A percentile compares a stretch with the other conserved stretches of the same genome.
phyloP scores from a whole-genome alignment of 176 grass and related monocot genomes.

The Lolium multiflorum region DNA sequence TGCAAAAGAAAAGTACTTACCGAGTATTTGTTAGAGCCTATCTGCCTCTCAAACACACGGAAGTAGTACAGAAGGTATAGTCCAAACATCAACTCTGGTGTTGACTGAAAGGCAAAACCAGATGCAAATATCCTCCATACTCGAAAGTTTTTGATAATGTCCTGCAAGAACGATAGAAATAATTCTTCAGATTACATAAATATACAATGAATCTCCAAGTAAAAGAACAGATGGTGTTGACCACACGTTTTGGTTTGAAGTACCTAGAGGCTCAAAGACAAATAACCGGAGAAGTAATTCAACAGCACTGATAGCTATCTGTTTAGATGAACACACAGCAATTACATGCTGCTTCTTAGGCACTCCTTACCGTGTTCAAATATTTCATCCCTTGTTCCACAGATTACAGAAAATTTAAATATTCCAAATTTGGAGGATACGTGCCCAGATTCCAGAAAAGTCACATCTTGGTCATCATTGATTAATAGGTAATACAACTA shows the following conservation, averaged over 20 bases:
- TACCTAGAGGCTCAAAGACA: constrained; percentile 9
- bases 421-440: background rate
- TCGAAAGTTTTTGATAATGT: constrained; percentile 63
- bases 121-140: constrained; percentile 84
- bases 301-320: background rate
- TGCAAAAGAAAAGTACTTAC: constrained; percentile 44
- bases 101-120: constrained; percentile 81
- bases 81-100: constrained; percentile 89
- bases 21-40: constrained; percentile 96
- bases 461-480: constrained; percentile 24
- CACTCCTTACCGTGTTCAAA: background rate
- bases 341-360: background rate
- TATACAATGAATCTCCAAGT: constrained; percentile 28
- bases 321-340: constrained; percentile 11
- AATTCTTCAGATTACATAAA: constrained; percentile 22
- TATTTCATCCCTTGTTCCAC: background rate
- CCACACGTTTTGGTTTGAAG: constrained; percentile 18
- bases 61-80: constrained; percentile 95
- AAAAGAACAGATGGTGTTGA: constrained; percentile 15
- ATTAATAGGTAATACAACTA: constrained; percentile 29
- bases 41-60: constrained; percentile 98
- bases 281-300: background rate
- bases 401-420: background rate
- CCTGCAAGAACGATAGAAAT: constrained; percentile 60
- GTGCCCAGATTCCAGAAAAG: constrained; percentile 19